These are phyloP conservation scores for Thermothelomyces thermophilus DNA, from an alignment of 2,329 filamentous ascomycete species.

Conservation along the genomic window DNA sequence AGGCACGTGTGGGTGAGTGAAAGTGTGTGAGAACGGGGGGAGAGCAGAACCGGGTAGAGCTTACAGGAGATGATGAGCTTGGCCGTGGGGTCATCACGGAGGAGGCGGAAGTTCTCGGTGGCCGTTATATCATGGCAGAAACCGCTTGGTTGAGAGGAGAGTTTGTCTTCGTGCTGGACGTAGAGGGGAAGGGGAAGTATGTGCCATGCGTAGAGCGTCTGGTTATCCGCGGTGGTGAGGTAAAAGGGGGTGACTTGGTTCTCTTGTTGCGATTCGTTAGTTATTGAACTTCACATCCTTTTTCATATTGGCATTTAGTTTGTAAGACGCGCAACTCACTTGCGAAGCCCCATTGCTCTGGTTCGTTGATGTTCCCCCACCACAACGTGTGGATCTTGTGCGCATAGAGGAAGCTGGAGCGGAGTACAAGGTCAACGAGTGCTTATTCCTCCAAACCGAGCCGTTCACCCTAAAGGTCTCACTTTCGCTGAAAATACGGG, in stretches of 20 bases:
- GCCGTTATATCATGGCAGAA: constrained; percentile 47
- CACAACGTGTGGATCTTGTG: constrained; percentile 69
- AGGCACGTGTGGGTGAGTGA: neutral
- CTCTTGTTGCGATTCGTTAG: constrained; percentile 41
- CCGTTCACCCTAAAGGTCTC: constrained; percentile 30
- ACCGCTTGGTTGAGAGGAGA: constrained; percentile 48
- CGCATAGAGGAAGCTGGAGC: constrained; percentile 67
- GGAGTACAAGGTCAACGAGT: neutral
- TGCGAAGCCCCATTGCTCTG: constrained; percentile 80
- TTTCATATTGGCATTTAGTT: no score
- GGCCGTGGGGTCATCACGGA: constrained; percentile 57
- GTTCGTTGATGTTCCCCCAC: constrained; percentile 56
- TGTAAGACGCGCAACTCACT: constrained; percentile 50
- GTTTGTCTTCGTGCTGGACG: constrained; percentile 57
- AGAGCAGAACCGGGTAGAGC: constrained; percentile 12
- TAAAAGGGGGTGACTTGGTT: constrained; percentile 87
- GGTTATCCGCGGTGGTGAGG: constrained; percentile 65
- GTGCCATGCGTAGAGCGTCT: constrained; percentile 84
- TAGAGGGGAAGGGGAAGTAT: constrained; percentile 75
- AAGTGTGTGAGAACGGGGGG: neutral
- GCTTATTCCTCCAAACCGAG: neutral
- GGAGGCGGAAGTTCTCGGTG: constrained; percentile 53
- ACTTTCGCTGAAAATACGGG: constrained; percentile 75
- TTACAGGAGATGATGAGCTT: constrained; percentile 58
- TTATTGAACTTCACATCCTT: no score